These are phyloP conservation scores for Acanthamoeba divionensis DNA, from an alignment of 208 protist species.

Conservation along the genomic window DNA sequence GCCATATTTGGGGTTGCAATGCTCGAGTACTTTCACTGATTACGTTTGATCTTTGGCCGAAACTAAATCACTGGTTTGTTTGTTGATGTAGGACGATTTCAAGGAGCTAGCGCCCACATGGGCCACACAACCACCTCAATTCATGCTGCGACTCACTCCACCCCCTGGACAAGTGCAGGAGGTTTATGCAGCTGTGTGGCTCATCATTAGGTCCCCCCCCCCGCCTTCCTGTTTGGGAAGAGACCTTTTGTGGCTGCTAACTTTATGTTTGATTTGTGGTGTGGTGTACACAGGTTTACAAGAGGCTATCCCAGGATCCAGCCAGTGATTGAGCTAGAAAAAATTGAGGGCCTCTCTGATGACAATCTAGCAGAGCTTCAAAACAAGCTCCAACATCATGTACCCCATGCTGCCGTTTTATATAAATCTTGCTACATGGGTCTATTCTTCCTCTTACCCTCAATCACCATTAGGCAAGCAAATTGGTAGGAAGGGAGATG, in stretches of 20 bases:
- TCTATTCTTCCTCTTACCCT: too few relatives aligned
- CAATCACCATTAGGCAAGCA: not conserved
- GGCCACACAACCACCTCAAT: not conserved
- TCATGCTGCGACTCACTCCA: not conserved
- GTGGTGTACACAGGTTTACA: not conserved
- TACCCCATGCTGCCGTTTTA: too few relatives aligned
- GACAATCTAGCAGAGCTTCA: not conserved
- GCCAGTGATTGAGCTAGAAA: constrained; percentile 20
- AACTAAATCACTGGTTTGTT: not conserved
- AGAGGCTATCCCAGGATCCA: not conserved
- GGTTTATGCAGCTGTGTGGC: constrained; percentile 21
- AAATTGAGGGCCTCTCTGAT: constrained; percentile 17
- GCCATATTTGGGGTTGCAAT: not conserved
- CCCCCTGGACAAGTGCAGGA: not conserved
- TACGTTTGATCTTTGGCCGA: not conserved
- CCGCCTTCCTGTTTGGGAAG: too few relatives aligned
- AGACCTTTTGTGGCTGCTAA: too few relatives aligned
- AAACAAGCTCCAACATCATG: too few relatives aligned
- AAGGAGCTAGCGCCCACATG: not conserved
- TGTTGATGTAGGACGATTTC: not conserved
- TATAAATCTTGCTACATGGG: too few relatives aligned
- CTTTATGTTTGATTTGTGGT: too few relatives aligned
- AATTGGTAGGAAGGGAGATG: not conserved
- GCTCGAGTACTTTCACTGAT: not conserved
- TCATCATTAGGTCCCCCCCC: not conserved